Conservation (phyloP, 2,329 filamentous ascomycete species). For the Rhynchosporium secalis region DNA sequence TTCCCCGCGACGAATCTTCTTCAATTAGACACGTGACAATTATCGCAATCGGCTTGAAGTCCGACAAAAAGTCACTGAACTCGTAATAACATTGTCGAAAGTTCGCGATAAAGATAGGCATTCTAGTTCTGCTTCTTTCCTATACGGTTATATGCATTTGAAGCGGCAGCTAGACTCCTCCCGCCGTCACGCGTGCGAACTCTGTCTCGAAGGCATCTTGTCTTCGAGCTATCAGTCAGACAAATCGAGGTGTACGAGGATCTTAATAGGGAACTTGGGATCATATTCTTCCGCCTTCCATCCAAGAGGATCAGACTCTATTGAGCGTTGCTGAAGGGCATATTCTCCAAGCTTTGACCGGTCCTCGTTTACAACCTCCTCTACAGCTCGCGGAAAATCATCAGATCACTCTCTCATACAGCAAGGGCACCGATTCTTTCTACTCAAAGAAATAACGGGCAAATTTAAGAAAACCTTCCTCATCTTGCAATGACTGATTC, state of each 20-base stretch:
- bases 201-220: background rate
- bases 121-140: too few species aligned
- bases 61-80: too few species aligned
- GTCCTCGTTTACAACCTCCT: background rate
- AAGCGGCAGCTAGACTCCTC: constrained; percentile 3
- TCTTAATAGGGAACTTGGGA: too few species aligned
- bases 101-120: too few species aligned
- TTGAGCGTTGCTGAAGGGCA: constrained; percentile 37
- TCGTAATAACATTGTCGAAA: too few species aligned
- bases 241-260: background rate
- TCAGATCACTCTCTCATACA: background rate
- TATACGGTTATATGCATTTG: background rate
- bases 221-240: background rate
- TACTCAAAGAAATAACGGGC: too few species aligned
- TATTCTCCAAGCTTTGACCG: constrained; percentile 34
- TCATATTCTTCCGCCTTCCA: too few species aligned
- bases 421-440: background rate
- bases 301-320: constrained; percentile 36
- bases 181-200: background rate
- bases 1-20: too few species aligned
- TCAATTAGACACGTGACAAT: too few species aligned
- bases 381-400: background rate
- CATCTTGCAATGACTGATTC: too few species aligned
- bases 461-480: too few species aligned
- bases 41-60: too few species aligned